Evolutionary conservation across 2,329 filamentous ascomycete genomes (phyloP), one percentile per base, ranked within the genome.

Genomic region (Metarhizium album): DNA sequence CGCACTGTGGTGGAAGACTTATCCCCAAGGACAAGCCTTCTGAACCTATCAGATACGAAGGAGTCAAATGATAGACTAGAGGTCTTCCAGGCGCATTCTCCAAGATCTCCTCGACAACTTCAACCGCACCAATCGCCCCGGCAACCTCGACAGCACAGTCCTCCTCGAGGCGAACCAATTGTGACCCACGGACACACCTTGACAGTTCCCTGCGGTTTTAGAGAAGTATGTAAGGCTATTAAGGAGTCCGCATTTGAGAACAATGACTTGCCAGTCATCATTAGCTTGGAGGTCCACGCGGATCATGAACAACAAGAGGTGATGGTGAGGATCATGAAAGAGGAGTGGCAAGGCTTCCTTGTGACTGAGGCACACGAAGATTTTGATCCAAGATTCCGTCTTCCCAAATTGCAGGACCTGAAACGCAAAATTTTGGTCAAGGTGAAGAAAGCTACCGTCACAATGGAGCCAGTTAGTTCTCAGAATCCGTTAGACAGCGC

Each of bases 301-400:
- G 80, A 84, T 54, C 71, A 77, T 1, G 81, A 87, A 49, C 91
- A 97, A 66, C 93, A 98, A 66, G 82, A 89, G 56, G 78, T 86
- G 47, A 96, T 97, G 87, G 90, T 95, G 11, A 79, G 87, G 51
- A 95, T 97, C 55, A 96, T 98, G 86, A 83, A 83, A 57, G 82
- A 95, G 58, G 85, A 87, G 56, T 98, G 90, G 90, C 79, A 77
- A 40, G 83, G 79, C 0, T 70, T 86, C 59, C 74, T 97, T 5
- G 74, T 96, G 11, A 83, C 88, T 22, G 60, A 69, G 49, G 70
- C 70, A 37, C 75, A 69, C 20, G 72, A 76, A 20, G 68, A 73
- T 58, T 70, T 72, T 57, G 64, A 80, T 62, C 73, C 81, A 0
- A 70, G 66, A 14, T 72, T 77, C 50, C 70, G 72, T 4, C 77